Percentiles rank a stretch among this genome's conserved stretches.
phyloP scores from a whole-genome alignment of 2,329 filamentous ascomycete species.

The Fusarium citri region DNA sequence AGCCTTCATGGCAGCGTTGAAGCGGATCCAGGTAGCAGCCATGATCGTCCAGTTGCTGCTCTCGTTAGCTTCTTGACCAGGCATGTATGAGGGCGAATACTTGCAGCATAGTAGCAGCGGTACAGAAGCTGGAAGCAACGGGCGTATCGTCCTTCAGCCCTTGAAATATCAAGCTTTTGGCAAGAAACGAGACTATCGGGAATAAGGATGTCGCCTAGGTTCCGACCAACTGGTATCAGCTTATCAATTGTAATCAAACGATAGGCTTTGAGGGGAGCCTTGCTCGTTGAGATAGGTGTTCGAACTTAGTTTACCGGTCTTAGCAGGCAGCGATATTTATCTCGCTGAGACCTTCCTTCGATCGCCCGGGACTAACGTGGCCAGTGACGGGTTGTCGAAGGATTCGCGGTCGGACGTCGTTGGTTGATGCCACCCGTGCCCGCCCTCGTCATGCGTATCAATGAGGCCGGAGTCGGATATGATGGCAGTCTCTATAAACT shows the following conservation, averaged over 20 bases:
- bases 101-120: background rate
- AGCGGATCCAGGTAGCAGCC: background rate
- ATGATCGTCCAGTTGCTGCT: background rate
- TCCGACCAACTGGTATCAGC: background rate
- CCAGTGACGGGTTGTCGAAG: background rate
- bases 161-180: background rate
- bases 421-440: fast-evolving
- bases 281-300: background rate
- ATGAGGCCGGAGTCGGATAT: background rate
- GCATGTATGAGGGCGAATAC: background rate
- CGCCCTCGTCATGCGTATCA: fast-evolving
- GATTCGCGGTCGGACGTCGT: background rate
- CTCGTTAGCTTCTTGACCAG: background rate
- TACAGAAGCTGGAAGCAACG: background rate
- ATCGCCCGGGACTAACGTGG: background rate
- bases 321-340: background rate
- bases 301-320: fast-evolving
- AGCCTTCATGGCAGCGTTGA: background rate
- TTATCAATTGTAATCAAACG: background rate
- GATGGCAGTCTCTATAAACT: background rate
- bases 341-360: background rate
- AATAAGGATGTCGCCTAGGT: background rate
- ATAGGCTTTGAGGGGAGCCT: background rate
- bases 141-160: background rate
- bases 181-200: background rate